Conservation (phyloP, 2,329 filamentous ascomycete species). For the Talaromyces pinophilus region DNA sequence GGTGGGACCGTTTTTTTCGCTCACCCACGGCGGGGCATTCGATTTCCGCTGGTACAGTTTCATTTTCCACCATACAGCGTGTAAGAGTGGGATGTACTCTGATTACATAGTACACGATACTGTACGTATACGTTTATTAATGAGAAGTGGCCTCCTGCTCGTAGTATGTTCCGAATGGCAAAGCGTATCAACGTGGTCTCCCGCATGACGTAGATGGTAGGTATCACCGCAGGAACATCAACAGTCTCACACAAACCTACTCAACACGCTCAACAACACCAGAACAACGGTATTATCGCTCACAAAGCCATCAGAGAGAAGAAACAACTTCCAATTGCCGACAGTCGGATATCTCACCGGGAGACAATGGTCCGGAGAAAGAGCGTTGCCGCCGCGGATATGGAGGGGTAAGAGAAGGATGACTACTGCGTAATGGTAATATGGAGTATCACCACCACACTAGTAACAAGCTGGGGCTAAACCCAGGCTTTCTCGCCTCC, state of each 20-base stretch:
- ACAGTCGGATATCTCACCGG: slow-evolving; percentile 12
- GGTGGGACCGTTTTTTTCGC: slow-evolving; percentile 13
- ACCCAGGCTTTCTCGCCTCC: neutral
- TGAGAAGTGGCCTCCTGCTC: neutral
- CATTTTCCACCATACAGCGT: neutral
- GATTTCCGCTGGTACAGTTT: neutral
- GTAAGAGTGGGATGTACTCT: neutral
- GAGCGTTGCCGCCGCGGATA: neutral
- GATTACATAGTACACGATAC: neutral
- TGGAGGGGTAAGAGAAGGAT: slow-evolving; percentile 16
- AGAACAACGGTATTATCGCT: neutral
- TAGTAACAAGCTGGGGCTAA: neutral
- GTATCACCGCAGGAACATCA: neutral
- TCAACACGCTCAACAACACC: neutral
- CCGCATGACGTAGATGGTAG: neutral
- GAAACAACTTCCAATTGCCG: slow-evolving; percentile 4
- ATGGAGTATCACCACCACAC: slow-evolving; percentile 3
- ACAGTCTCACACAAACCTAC: neutral
- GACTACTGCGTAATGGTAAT: slow-evolving; percentile 5
- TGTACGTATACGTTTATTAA: neutral
- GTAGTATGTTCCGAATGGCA: neutral
- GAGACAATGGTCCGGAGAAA: slow-evolving; percentile 23
- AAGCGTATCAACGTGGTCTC: neutral
- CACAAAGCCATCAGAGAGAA: neutral
- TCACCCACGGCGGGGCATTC: slow-evolving; percentile 4